These are phyloP conservation scores for Nephelium lappaceum DNA, from an alignment of 345 rosid species.

Conservation along the genomic window DNA sequence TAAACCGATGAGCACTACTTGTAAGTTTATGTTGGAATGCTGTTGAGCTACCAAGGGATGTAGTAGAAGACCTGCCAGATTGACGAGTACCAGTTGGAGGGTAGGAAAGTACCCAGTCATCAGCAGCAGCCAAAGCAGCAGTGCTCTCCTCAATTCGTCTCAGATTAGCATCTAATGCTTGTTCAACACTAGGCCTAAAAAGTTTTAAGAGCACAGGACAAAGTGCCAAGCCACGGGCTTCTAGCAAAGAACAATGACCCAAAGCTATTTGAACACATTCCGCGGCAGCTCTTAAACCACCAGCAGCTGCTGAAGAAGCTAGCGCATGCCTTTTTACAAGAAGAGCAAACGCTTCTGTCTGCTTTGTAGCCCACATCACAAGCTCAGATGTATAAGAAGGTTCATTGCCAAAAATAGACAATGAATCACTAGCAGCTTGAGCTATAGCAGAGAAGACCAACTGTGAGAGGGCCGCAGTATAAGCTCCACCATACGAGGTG, in stretches of 20 bases:
- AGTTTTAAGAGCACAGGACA: constrained; percentile 86
- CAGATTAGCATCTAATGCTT: constrained; percentile 92
- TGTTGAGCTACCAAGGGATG: constrained; percentile 48
- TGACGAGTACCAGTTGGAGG: constrained; percentile 70
- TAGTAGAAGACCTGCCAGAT: constrained; percentile 57
- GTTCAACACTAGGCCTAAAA: constrained; percentile 97
- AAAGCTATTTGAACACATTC: constrained; percentile 99
- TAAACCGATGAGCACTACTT: constrained; percentile 95
- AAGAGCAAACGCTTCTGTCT: constrained; percentile 83
- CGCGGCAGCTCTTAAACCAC: constrained; percentile 98
- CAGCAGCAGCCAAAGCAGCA: constrained; percentile 99
- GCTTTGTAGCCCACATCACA: constrained; percentile 97
- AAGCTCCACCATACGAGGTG: constrained; percentile 98
- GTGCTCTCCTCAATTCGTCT: constrained; percentile 98
- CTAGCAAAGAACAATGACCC: constrained; percentile 98
- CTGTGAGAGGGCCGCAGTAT: constrained; percentile 98
- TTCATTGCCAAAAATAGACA: constrained; percentile 83
- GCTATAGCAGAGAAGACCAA: constrained; percentile 94
- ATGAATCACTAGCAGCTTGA: constrained; percentile 92
- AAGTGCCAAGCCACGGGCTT: constrained; percentile 91
- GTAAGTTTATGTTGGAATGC: constrained; percentile 89
- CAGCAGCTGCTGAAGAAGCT: constrained; percentile 98
- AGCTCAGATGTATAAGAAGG: constrained; percentile 93
- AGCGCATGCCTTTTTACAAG: constrained; percentile 98
- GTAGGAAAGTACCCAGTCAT: constrained; percentile 90